Evolutionary conservation across 306 rosid species (phyloP), one percentile per base, ranked within the genome.

Genomic region (Abrus precatorius): DNA sequence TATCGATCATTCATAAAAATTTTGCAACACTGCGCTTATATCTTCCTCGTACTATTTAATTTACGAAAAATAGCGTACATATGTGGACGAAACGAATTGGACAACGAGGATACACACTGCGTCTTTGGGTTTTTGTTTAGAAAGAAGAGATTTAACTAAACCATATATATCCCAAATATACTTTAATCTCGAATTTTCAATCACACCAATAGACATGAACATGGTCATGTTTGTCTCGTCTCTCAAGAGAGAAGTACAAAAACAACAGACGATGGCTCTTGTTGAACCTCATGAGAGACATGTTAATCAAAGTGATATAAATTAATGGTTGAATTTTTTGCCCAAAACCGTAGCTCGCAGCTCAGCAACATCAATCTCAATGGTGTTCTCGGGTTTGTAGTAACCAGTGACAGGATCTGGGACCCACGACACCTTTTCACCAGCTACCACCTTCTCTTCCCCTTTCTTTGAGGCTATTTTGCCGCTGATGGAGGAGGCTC

Each of bases 371-470:
- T 91, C 97, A 69, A 89, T 81, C 72, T 91, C 95, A 11, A 80
- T 76, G 38, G 10, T 70, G 56, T 90, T 95, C 86, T 90, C 97
- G 0, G 97, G 99, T 20, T 85, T 85, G 84, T 95, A 95, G 82
- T 85, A 86, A 1, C 99, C 99, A 6, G 99, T 91, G 1, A 85
- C 88, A 0, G 99, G 99, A 52, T 95, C 92, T 4, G 97, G 99
- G 38, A 91, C 92, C 99, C 99, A 95, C 60, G 99, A 29, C 0
- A 85, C 97, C 83, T 91, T 95, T 61, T 82, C 89, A 5, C 67
- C 4, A 20, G 60, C 11, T n/a, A 45, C 82, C 9, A 29, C 86
- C 11, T 47, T 72, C 41, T 89, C 89, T 7, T 89, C 95, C 32
- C 53, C 88, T 7, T 92, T 55, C 11, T 90, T 95, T 14, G 89